Conservation (phyloP, 2,329 filamentous ascomycete genomes). For the Pleurostoma richardsiae region DNA sequence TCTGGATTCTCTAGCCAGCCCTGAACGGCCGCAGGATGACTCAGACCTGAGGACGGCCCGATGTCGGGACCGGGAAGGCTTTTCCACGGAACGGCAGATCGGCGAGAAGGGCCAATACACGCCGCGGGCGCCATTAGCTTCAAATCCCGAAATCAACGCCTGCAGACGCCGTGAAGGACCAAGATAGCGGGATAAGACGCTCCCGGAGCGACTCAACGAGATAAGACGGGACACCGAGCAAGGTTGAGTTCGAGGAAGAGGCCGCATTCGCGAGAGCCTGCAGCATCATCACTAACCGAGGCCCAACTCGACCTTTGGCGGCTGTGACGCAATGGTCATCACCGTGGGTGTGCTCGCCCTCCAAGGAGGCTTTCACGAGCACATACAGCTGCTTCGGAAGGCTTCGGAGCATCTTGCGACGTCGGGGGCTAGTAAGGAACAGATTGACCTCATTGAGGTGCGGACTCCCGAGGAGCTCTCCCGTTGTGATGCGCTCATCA, state of each 20-base stretch:
- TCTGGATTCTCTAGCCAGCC: not conserved
- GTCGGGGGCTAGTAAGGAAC: slow-evolving; percentile 14
- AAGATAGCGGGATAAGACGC: too few species aligned
- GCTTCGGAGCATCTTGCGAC: slow-evolving; percentile 51
- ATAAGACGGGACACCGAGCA: too few species aligned
- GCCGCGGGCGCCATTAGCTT: too few species aligned
- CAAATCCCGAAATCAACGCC: too few species aligned
- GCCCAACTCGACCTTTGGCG: not conserved
- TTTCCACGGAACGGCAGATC: not conserved
- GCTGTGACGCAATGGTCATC: slow-evolving; percentile 21
- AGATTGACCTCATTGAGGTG: slow-evolving; percentile 70
- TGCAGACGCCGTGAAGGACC: too few species aligned
- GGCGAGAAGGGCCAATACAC: too few species aligned
- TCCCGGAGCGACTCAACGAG: too few species aligned
- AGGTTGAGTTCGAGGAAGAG: too few species aligned
- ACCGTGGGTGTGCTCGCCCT: slow-evolving; percentile 65
- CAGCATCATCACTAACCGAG: not conserved
- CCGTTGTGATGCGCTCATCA: slow-evolving; percentile 74
- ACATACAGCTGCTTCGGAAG: slow-evolving; percentile 68
- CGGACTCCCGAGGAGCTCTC: slow-evolving; percentile 68
- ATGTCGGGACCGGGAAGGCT: not conserved
- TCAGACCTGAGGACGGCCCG: not conserved
- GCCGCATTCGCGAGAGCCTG: too few species aligned
- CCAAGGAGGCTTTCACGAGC: slow-evolving; percentile 90
- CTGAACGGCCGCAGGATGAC: not conserved